Evolutionary conservation across 495 filamentous ascomycete species (phyloP), one percentile per base, ranked within the genome.

Genomic region (Trichoderma asperelloides): DNA sequence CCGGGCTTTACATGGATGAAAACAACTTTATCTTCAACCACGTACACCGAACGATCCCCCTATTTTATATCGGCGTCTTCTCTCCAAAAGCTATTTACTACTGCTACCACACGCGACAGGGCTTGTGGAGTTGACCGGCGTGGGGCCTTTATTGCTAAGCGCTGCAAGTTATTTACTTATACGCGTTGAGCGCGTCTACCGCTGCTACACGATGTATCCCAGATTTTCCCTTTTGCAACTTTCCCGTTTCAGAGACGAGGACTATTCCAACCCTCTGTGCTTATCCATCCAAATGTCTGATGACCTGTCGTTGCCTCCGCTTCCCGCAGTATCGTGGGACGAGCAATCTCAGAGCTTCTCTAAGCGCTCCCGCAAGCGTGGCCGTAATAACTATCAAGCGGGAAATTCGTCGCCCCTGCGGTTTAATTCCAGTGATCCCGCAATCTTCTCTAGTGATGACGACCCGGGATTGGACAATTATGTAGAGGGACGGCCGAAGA

Each of bases 371-470:
- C 75, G 77, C 68, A 84, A 85, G 72, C 81, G 80, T 49, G 68
- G 67, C 49, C 76, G 78, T 67, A 66, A 70, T 43, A 66, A 70
- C 41, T 12, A 16, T 3, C 63, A 37, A 16, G 30, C 30, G 4
- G 62, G 62, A 5, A 40, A 33, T 25, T 28, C 62, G 0, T 40
- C 63, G 30, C 49, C 55, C 28, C 18, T 55, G 45, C 74, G 74
- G 45, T 71, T 74, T 33, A 76, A 78, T 37, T 91, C 90, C 33
- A 92, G 89, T 70, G 90, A 92, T 70, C 88, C 89, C 3, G 86
- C 89, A 13, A 71, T 91, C 5, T 93, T 93, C 76, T 91, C 89
- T 0, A 91, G 88, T 69, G 90, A 93, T 68, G 90, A 93, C 69
- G 84, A 89, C 57, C 88, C 88, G 8, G 82, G 84, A 0, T 71